Base-by-base conservation (phyloP, 106 monocot species). In the Dendrobium chrysotoxum region DNA sequence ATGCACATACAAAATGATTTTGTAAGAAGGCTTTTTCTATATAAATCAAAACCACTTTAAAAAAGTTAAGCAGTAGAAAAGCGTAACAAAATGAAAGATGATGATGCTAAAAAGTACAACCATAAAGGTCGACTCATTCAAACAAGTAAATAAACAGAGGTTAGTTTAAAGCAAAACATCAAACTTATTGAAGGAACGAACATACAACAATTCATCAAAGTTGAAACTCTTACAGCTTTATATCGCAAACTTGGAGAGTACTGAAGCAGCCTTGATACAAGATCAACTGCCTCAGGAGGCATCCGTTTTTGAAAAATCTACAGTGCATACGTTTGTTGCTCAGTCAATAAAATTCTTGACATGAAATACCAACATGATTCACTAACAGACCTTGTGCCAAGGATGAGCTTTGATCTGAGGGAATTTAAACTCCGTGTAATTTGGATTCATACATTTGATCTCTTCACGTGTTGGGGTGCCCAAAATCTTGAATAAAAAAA, bases 241-340 rank as follows among this genome's bases (percentile, higher is more conserved):
- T 86, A 90, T 1, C 90, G 88, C 85, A 93, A 83, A 79, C 85
- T 93, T 50, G 92, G 92, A 18, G 92, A 93, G 78, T 93, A 93
- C 61, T 90, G 92, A 10, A 93, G 82, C 45, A 93, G 47, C 77
- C 92, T 90, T 61, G 85, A 84, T 21, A 93, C 88, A 50, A 93
- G 86, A 78, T 93, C 92, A 83, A 90, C 88, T 40, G 92, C 92
- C 64, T 90, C 92, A 53, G 90, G 86, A 25, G 92, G 92, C 84
- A 88, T 79, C 47, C 86, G 64, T 81, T 90, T 93, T 75, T 83
- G 84, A 64, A 93, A 93, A 70, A 93, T 79, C 92, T 93, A 76
- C 40, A 40, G 74, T 40, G 13, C 15, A 61, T 70, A 16, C 9
- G 28, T 70, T 70, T 35, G n/a, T 70, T 16, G 21, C 4, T 70